A percentile compares a stretch with the other conserved stretches of the same genome.
These are phyloP conservation scores for Pascua guehoae DNA, from an alignment of 1,284 basidiomycete species.

Conservation along the genomic window DNA sequence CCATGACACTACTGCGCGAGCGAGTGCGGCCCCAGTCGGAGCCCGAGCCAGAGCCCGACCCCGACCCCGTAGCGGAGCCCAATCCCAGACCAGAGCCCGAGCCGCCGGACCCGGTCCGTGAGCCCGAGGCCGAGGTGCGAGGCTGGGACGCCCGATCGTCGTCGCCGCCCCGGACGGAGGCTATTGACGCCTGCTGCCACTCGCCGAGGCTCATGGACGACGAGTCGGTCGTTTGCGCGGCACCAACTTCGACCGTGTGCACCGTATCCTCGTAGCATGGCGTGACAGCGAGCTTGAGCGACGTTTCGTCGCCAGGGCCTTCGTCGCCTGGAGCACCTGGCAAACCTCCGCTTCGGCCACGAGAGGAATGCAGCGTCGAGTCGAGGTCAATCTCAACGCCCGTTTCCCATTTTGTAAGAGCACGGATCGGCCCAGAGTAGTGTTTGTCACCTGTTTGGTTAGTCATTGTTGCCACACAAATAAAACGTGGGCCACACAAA, in stretches of 20 bases:
- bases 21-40: too few relatives aligned
- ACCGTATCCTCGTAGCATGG: constrained; percentile 4
- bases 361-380: constrained; percentile 16
- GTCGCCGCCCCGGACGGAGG: too few relatives aligned
- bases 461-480: too few relatives aligned
- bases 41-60: too few relatives aligned
- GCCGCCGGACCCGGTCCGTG: too few relatives aligned
- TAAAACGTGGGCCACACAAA: too few relatives aligned
- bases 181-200: constrained; percentile 6
- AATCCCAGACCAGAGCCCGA: too few relatives aligned
- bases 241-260: constrained; percentile 5
- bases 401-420: constrained; percentile 48
- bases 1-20: too few relatives aligned
- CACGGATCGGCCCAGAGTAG: constrained; percentile 47
- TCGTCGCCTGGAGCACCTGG: not conserved
- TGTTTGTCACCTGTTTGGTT: constrained; percentile 15
- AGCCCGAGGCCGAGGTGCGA: too few relatives aligned
- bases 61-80: too few relatives aligned
- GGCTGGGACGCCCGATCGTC: too few relatives aligned
- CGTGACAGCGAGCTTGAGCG: constrained; percentile 11
- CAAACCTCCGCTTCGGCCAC: not conserved
- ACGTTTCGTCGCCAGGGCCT: not conserved
- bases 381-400: constrained; percentile 46
- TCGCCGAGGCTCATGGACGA: constrained; percentile 7
- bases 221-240: constrained; percentile 7